Evolutionary conservation across 306 rosid genomes (phyloP).

Genomic region (Dalbergia oliveri): DNA sequence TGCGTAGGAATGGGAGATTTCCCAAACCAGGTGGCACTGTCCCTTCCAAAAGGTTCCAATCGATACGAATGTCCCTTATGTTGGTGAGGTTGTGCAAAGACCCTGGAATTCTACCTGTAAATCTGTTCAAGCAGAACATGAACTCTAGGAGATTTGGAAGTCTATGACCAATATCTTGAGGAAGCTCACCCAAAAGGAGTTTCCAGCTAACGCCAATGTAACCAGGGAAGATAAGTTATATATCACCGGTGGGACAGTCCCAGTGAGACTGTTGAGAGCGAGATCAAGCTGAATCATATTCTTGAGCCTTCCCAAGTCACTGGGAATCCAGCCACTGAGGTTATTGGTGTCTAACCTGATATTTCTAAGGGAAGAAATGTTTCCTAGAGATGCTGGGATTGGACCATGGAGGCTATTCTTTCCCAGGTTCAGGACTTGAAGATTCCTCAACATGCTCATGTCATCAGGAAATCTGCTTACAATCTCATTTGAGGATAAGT

Average conservation of each 20-base stretch:
- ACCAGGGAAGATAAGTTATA: slow-evolving; percentile 71
- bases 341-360: slow-evolving; percentile 68
- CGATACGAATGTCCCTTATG: slow-evolving; percentile 60
- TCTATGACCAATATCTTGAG: slow-evolving; percentile 58
- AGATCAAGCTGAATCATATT: slow-evolving; percentile 66
- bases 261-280: slow-evolving; percentile 61
- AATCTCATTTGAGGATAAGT: slow-evolving; percentile 57
- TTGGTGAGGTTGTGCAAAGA: slow-evolving; percentile 78
- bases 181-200: slow-evolving; percentile 76
- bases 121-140: slow-evolving; percentile 64
- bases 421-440: slow-evolving; percentile 60
- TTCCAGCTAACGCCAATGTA: slow-evolving; percentile 61
- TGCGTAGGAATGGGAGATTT: slow-evolving; percentile 64
- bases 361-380: slow-evolving; percentile 62
- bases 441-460: slow-evolving; percentile 52
- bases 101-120: slow-evolving; percentile 73
- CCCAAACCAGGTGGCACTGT: slow-evolving; percentile 79
- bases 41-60: slow-evolving; percentile 63
- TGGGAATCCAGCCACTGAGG: slow-evolving; percentile 67
- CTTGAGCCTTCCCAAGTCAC: slow-evolving; percentile 57
- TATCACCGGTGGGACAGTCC: slow-evolving; percentile 59
- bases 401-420: slow-evolving; percentile 58
- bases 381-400: slow-evolving; percentile 62
- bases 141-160: slow-evolving; percentile 70
- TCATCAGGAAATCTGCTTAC: slow-evolving; percentile 56